Evolutionary conservation across 1,284 basidiomycete genomes (phyloP).

Genomic region (Tranzscheliella williamsii): DNA sequence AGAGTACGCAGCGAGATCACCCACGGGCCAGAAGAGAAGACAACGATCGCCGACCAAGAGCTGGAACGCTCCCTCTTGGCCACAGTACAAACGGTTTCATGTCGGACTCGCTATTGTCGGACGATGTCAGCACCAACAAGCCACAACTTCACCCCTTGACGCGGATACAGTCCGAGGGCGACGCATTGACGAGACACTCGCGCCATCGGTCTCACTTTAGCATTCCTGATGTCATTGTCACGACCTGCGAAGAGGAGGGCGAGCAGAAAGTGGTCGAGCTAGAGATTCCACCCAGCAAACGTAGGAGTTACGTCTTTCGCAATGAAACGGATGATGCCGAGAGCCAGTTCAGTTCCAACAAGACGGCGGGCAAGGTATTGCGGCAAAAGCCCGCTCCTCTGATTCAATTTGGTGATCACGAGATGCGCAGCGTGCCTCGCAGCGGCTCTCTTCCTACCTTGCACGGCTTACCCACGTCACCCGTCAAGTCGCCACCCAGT

Average conservation of each 20-base stretch:
- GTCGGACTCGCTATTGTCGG: too few species aligned
- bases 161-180: background rate
- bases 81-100: background rate
- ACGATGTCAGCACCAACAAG: too few species aligned
- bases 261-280: constrained; percentile 37
- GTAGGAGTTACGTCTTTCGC: constrained; percentile 24
- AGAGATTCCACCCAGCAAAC: constrained; percentile 29
- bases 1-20: background rate
- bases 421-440: constrained; percentile 11
- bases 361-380: constrained; percentile 6
- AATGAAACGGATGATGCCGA: background rate
- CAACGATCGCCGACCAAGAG: background rate
- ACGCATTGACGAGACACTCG: constrained; percentile 9
- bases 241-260: constrained; percentile 45
- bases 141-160: background rate
- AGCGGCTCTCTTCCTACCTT: constrained; percentile 7
- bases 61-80: background rate
- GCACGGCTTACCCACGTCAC: background rate
- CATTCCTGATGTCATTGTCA: constrained; percentile 52
- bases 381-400: constrained; percentile 10
- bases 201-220: constrained; percentile 47
- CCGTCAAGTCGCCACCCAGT: background rate
- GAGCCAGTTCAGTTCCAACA: background rate
- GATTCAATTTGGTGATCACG: constrained; percentile 12
- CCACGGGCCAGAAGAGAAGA: background rate